These are phyloP conservation scores for Cucumis melo DNA, from an alignment of 306 rosid species.

Conservation along the genomic window DNA sequence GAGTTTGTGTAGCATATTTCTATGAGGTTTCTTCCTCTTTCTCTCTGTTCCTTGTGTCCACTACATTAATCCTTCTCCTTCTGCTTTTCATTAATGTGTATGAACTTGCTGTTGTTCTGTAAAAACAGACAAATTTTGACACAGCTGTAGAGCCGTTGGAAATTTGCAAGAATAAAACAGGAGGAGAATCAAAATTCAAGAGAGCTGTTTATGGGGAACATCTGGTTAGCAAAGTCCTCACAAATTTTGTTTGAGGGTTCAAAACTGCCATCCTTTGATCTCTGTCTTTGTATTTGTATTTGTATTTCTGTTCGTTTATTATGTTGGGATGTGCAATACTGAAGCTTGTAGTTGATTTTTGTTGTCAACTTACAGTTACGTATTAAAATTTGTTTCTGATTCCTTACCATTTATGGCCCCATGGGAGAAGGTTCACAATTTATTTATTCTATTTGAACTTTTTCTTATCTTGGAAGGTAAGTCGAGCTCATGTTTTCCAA, in stretches of 20 bases:
- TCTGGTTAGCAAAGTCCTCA: constrained; percentile 48
- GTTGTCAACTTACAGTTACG: not conserved
- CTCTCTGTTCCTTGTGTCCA: not conserved
- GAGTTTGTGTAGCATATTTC: constrained; percentile 72
- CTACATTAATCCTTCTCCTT: not conserved
- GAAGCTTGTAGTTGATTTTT: not conserved
- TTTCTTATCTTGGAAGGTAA: not conserved
- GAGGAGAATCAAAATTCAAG: constrained; percentile 36
- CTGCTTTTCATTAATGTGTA: not conserved
- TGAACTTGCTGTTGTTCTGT: not conserved
- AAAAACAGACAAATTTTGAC: constrained; percentile 74
- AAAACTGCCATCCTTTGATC: not conserved
- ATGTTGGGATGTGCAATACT: not conserved
- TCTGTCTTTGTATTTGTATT: not conserved
- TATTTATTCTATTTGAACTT: not conserved
- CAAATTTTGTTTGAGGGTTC: constrained; percentile 32
- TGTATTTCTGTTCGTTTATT: not conserved
- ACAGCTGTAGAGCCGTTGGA: constrained; percentile 73
- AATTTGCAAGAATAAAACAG: constrained; percentile 34
- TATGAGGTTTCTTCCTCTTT: constrained; percentile 46
- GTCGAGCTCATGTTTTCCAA: too few species aligned
- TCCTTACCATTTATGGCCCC: not conserved
- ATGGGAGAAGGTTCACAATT: not conserved
- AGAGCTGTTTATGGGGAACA: constrained; percentile 81
- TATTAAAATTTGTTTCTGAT: not conserved